Evolutionary conservation across 495 filamentous ascomycete genomes (phyloP).

Genomic region (Pseudevernia furfuracea): DNA sequence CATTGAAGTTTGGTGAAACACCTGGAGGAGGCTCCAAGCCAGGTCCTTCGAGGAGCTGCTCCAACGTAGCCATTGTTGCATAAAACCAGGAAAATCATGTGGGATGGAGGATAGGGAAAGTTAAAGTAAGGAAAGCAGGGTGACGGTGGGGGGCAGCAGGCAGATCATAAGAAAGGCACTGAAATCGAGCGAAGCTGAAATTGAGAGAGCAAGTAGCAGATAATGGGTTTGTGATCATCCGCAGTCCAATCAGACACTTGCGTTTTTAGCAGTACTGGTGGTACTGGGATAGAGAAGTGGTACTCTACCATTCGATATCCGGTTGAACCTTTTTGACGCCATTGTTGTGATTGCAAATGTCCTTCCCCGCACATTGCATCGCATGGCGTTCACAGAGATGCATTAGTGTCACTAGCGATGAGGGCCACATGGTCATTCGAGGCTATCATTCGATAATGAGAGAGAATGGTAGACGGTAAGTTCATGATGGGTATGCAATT

Average conservation of each 20-base stretch:
- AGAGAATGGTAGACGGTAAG: neutral
- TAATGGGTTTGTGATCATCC: neutral
- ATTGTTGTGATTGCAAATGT: neutral
- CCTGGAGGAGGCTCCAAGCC: constrained; percentile 4
- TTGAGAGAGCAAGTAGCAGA: neutral
- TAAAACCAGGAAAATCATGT: neutral
- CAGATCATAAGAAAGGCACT: neutral
- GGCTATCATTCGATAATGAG: neutral
- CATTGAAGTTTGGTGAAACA: neutral
- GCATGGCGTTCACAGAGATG: neutral
- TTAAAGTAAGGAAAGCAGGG: neutral
- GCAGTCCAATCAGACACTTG: neutral
- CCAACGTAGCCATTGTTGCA: neutral
- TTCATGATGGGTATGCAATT: neutral
- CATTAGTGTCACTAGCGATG: neutral
- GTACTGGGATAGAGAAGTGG: neutral
- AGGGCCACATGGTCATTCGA: neutral
- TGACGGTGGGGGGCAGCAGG: neutral
- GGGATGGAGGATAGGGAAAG: neutral
- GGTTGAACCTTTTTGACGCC: neutral
- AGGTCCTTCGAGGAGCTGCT: constrained; percentile 1
- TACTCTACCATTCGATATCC: neutral
- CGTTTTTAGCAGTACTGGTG: neutral
- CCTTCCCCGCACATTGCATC: neutral
- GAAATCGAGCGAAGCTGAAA: neutral